Percentiles rank a stretch among this genome's conserved stretches.
Conservation (phyloP, 2,329 filamentous ascomycete genomes). For the Penicillium expansum region DNA sequence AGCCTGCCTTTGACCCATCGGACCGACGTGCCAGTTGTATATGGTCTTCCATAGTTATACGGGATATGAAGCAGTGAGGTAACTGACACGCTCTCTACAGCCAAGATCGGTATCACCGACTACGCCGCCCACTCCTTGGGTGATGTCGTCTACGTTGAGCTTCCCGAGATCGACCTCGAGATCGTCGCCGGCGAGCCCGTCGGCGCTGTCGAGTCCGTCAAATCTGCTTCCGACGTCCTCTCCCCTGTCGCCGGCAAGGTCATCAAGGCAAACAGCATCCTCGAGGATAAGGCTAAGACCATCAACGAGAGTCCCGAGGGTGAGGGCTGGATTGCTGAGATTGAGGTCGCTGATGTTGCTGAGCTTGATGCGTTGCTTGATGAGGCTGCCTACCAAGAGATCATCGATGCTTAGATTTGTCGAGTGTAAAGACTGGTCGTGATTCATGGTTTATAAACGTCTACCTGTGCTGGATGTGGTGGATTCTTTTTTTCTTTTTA, state of each 20-base stretch:
- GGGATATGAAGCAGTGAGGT: not conserved
- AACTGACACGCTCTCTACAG: slow-evolving; percentile 38
- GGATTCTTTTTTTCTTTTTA: slow-evolving; percentile 5
- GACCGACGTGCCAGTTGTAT: not conserved
- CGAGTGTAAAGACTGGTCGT: slow-evolving; percentile 20
- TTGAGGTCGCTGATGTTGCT: slow-evolving; percentile 68
- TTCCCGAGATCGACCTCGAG: slow-evolving; percentile 69
- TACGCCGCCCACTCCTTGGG: slow-evolving; percentile 92
- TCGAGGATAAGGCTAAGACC: slow-evolving; percentile 80
- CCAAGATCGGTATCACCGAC: slow-evolving; percentile 76
- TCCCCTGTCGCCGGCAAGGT: slow-evolving; percentile 78
- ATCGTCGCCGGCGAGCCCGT: slow-evolving; percentile 77
- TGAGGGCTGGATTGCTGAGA: slow-evolving; percentile 90
- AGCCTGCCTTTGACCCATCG: not conserved
- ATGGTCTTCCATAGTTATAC: not conserved
- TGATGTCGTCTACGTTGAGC: slow-evolving; percentile 96
- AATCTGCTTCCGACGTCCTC: slow-evolving; percentile 97
- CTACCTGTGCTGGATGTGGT: not conserved
- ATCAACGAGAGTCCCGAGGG: slow-evolving; percentile 91
- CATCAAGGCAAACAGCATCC: slow-evolving; percentile 65
- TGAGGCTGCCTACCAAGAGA: slow-evolving; percentile 68
- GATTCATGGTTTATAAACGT: slow-evolving; percentile 12
- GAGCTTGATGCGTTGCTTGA: slow-evolving; percentile 78
- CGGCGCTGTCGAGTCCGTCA: slow-evolving; percentile 95
- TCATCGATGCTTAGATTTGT: slow-evolving; percentile 58